phyloP scores from a whole-genome alignment of 2,329 filamentous ascomycete genomes.

The Trichothecium sympodiale region DNA sequence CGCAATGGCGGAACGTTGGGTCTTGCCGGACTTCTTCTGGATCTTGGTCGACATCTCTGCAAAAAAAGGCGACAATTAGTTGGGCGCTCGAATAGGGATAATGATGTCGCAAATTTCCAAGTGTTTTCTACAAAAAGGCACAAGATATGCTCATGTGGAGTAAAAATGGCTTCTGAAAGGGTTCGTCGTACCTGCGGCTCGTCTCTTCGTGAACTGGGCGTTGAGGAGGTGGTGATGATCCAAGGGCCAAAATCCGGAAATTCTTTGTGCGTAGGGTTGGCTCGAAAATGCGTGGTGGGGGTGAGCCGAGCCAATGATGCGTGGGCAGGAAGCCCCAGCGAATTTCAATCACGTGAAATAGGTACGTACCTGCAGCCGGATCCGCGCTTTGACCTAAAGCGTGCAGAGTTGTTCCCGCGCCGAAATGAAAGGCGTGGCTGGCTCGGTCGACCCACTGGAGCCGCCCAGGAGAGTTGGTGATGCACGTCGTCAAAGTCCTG shows the following conservation, averaged over 20 bases:
- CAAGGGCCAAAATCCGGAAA: conserved; percentile 7
- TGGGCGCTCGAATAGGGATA: neutral
- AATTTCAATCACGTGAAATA: conserved; percentile 1
- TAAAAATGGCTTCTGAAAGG: conserved; percentile 7
- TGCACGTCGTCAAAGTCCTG: too few relatives aligned
- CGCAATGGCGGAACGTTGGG: conserved; percentile 84
- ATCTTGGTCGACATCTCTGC: conserved; percentile 31
- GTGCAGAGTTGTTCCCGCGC: too few relatives aligned
- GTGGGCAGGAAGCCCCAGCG: too few relatives aligned
- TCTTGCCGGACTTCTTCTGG: conserved; percentile 27
- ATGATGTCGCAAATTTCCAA: neutral
- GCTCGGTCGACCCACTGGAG: too few relatives aligned
- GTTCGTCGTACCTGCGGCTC: conserved; percentile 29
- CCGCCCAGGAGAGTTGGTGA: too few relatives aligned
- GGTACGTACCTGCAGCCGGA: neutral
- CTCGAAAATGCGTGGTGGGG: conserved; percentile 3
- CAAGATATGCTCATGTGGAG: conserved; percentile 5
- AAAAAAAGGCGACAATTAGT: conserved; percentile 2
- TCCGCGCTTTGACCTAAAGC: too few relatives aligned
- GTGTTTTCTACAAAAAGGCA: conserved; percentile 4
- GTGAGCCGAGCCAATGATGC: conserved; percentile 3
- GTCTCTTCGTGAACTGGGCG: conserved; percentile 24
- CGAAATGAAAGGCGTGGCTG: too few relatives aligned
- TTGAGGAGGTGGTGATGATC: conserved; percentile 20
- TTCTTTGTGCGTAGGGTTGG: conserved; percentile 9